A percentile compares a stretch with the other conserved stretches of the same genome.
Conservation (phyloP, 176 grass and related monocot species). For the Hordeum marinum region DNA sequence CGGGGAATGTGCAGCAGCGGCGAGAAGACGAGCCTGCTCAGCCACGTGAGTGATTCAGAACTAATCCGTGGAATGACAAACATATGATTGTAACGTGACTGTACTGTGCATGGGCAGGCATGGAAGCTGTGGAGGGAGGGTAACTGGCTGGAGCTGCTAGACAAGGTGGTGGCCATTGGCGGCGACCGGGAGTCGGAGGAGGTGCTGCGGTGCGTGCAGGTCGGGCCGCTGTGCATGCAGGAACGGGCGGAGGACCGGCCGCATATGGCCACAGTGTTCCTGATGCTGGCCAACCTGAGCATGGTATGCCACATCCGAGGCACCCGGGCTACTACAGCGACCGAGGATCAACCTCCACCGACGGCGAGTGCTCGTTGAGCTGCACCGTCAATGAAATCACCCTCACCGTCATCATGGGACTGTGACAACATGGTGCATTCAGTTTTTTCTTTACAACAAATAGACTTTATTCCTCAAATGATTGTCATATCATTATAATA, state of each 20-base stretch:
- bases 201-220: conserved; percentile 64
- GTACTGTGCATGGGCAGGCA: conserved; percentile 18
- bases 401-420: conserved; percentile 52
- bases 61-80: not conserved
- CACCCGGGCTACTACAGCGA: conserved; percentile 54
- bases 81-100: not conserved
- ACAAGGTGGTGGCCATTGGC: conserved; percentile 1
- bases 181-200: conserved; percentile 22
- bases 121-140: conserved; percentile 75
- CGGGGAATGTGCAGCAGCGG: conserved; percentile 37
- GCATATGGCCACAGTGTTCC: conserved; percentile 48
- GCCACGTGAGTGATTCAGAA: conserved; percentile 33
- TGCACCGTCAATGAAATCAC: conserved; percentile 51
- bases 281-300: conserved; percentile 59
- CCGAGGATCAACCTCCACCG: conserved; percentile 14
- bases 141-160: conserved; percentile 43
- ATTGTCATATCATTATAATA: no score
- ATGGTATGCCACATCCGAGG: conserved; percentile 42
- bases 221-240: conserved; percentile 77
- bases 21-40: conserved; percentile 59
- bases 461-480: no score
- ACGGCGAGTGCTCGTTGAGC: conserved; percentile 39
- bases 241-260: conserved; percentile 63
- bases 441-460: no score
- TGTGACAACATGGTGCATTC: not conserved